Evolutionary conservation across 352 stramenopile genomes (phyloP), one percentile per base, ranked within the genome.

Genomic region (Blastocystis sp.): DNA sequence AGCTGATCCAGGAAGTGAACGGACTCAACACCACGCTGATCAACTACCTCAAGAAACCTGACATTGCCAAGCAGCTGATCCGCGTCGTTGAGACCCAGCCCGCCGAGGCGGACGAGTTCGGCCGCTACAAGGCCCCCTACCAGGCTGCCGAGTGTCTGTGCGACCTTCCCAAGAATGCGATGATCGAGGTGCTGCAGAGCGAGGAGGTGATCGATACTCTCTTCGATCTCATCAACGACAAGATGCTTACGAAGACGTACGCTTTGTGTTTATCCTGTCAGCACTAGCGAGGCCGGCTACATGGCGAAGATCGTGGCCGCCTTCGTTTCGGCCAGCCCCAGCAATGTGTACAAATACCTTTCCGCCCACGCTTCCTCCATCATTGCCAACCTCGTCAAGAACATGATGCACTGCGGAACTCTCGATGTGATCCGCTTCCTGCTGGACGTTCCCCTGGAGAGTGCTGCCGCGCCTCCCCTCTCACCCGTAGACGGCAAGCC

Each of bases 1-100:
- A 84, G 38, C 74, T 84, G 2, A 84, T 84, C 69, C 74, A 84
- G 74, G 74, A 84, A 23, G 56, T 84, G 17, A 84, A 64, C 48
- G 74, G 74, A 45, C 23, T 84, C 1, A 84, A 84, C 45, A 28
- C 28, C 4, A 64, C 65, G 10, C 45, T 84, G 53, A 84, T 84
- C 48, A 38, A 14, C 38, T 84, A 84, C 45, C 74, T 84, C 10
- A 66, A 84, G 60, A 84, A 84, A 56, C 74, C 74, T 21, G 74
- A 84, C 11, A 84, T 84, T 21, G 56, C 56, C 10, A 66, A 67
- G 53, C 19, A 34, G 11, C 61, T 84, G 11, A 60, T 41, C 38
- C 41, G 40, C 19, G 66, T 76, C 34, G 52, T 76, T 52, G 66
- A 67, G n/a, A 56, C 67, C 14, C 74, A 62, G 14, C 5, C 74